Evolutionary conservation across 2,329 filamentous ascomycete genomes (phyloP).

Genomic region (Scytalidium lignicola): DNA sequence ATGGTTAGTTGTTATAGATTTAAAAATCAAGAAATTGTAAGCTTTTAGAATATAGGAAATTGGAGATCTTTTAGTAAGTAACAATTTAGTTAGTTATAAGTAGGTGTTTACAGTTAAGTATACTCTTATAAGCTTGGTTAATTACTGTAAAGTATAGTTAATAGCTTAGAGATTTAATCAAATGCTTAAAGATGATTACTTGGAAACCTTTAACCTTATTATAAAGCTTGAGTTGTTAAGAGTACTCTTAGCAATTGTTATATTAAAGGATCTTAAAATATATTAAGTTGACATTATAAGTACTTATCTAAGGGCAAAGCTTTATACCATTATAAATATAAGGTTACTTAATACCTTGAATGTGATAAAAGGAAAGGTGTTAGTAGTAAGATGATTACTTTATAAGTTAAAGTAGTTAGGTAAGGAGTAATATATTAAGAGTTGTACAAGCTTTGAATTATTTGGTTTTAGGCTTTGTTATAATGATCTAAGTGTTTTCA

Average conservation of each 20-base stretch:
- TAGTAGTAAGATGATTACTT: neutral
- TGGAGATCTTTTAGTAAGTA: constrained; percentile 13
- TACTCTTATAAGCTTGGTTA: constrained; percentile 1
- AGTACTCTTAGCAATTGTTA: neutral
- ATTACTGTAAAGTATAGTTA: neutral
- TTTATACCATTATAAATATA: neutral
- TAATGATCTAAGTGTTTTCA: neutral
- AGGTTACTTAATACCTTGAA: neutral
- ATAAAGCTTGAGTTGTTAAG: neutral
- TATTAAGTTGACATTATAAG: neutral
- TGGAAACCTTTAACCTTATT: neutral
- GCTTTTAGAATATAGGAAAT: neutral
- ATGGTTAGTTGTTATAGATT: neutral
- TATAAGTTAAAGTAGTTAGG: neutral
- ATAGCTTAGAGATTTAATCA: neutral
- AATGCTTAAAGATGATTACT: neutral
- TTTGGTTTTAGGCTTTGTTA: neutral
- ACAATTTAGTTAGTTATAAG: constrained; percentile 22
- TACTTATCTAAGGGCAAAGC: neutral
- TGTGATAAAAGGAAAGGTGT: neutral
- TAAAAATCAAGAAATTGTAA: neutral
- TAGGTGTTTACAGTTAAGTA: constrained; percentile 8
- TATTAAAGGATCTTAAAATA: neutral
- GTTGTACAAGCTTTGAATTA: neutral
- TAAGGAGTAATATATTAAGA: neutral